Base-by-base conservation (phyloP, 441 rosid genomes). In the Metrosideros polymorpha region DNA sequence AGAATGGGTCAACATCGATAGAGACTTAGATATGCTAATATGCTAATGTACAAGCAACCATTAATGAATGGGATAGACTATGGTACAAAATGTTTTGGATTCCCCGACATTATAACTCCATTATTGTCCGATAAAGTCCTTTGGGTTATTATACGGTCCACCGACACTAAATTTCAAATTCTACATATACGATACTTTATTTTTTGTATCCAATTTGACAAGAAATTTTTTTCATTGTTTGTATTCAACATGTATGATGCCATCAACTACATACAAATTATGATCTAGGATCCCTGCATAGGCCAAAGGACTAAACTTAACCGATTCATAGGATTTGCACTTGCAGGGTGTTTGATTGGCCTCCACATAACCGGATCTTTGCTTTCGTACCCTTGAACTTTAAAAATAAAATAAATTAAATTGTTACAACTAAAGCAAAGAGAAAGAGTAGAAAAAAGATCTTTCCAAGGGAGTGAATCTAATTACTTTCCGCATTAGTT, bases 271-370 rank as follows among this genome's bases (percentile, higher is more conserved):
- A 6, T n/a, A 14, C 35, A n/a, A 57, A 30, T 14, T 29, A 59
- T 24, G 57, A 0, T 57, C 0, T 27, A 9, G 30, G 61, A 54
- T 22, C 25, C 8, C 4, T n/a, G 9, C 32, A 55, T 0, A 25
- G 2, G 35, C 35, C 32, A 59, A 59, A 29, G 30, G 9, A n/a
- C 3, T 59, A 6, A 29, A 57, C 1, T 55, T 56, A 56, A 27
- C 30, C 7, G 2, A 27, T 56, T 56, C 15, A 56, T 27, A 57
- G 18, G 12, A 6, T 12, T 57, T 13, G 5, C 2, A 6, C 12
- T 57, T 13, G 5, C 2, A n/a, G 7, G 18, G 35, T 57, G 9
- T n/a, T 57, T 57, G 3, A 6, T n/a, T 57, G 35, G 18, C 66
- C 66, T n/a, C 8, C 35, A n/a, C 8, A n/a, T 57, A 57, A 57